A percentile compares a stretch with the other conserved stretches of the same genome.
Conservation (phyloP, 2,329 filamentous ascomycete genomes). For the Penicillium paneum region DNA sequence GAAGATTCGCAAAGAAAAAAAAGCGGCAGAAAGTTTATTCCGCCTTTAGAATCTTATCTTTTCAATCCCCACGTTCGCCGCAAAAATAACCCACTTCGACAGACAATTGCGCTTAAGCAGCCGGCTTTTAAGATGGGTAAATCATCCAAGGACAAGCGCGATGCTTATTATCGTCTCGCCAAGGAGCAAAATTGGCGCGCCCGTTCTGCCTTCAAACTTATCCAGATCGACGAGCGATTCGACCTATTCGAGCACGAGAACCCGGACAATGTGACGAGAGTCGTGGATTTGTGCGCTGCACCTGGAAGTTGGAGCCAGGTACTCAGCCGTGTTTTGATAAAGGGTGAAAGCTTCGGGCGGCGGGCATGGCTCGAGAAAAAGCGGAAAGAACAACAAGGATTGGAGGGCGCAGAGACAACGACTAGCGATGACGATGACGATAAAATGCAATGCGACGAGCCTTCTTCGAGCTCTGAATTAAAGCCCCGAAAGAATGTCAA, state of each 20-base stretch:
- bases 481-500: slow-evolving; percentile 69
- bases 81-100: slow-evolving; percentile 20
- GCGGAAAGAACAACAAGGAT: slow-evolving; percentile 51
- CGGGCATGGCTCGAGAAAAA: slow-evolving; percentile 84
- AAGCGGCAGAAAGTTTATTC: slow-evolving; percentile 34
- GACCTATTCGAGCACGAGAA: slow-evolving; percentile 70
- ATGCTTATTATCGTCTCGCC: slow-evolving; percentile 94
- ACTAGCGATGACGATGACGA: slow-evolving; percentile 21
- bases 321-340: slow-evolving; percentile 86
- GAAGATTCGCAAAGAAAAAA: slow-evolving; percentile 33
- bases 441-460: slow-evolving; percentile 26
- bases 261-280: slow-evolving; percentile 72
- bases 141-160: slow-evolving; percentile 97
- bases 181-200: slow-evolving; percentile 99
- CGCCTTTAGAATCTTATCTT: slow-evolving; percentile 36
- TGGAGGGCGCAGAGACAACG: slow-evolving; percentile 20
- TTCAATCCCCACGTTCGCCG: slow-evolving; percentile 27
- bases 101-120: not conserved
- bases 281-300: slow-evolving; percentile 93
- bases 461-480: slow-evolving; percentile 31
- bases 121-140: slow-evolving; percentile 67
- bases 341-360: slow-evolving; percentile 84
- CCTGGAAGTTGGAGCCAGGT: slow-evolving; percentile 98
- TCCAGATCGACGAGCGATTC: slow-evolving; percentile 95
- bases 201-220: slow-evolving; percentile 91